Conservation (phyloP, 2,329 filamentous ascomycete genomes). For the Colletotrichum sp. region DNA sequence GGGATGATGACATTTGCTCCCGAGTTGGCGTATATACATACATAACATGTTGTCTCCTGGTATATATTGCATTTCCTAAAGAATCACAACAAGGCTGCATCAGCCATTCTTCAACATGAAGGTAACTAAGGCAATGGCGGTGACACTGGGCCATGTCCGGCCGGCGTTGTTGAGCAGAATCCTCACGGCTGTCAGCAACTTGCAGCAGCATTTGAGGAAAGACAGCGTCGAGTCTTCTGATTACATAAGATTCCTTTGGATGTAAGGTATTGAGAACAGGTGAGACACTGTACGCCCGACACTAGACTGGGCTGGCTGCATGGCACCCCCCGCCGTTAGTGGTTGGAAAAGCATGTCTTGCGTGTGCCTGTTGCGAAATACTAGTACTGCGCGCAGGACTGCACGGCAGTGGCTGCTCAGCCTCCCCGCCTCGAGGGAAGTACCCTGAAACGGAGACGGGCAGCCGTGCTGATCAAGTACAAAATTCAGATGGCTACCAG, state of each 20-base stretch:
- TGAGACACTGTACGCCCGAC: conserved; percentile 11
- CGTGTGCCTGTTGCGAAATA: not conserved
- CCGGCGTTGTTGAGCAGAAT: not conserved
- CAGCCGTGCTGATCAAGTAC: not conserved
- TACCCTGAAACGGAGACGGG: conserved; percentile 6
- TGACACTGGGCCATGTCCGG: not conserved
- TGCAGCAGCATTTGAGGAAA: not conserved
- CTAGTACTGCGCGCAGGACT: not conserved
- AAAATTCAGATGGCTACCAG: not conserved
- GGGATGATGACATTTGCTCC: not conserved
- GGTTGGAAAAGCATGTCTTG: not conserved
- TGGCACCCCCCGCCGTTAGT: not conserved
- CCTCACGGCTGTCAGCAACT: not conserved
- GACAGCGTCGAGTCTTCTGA: not conserved
- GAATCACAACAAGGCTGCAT: not conserved
- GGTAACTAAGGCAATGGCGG: not conserved
- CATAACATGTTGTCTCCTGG: not conserved
- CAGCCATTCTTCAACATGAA: not conserved
- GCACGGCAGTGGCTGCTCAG: not conserved
- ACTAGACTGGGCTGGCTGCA: conserved; percentile 4
- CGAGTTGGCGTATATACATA: not conserved
- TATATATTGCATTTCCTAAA: not conserved
- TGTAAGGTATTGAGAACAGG: not conserved
- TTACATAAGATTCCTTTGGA: not conserved
- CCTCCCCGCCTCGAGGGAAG: conserved; percentile 2